These are phyloP conservation scores for Paraleonurus japonicus DNA, from an alignment of 257 asterid genomes.

Conservation along the genomic window DNA sequence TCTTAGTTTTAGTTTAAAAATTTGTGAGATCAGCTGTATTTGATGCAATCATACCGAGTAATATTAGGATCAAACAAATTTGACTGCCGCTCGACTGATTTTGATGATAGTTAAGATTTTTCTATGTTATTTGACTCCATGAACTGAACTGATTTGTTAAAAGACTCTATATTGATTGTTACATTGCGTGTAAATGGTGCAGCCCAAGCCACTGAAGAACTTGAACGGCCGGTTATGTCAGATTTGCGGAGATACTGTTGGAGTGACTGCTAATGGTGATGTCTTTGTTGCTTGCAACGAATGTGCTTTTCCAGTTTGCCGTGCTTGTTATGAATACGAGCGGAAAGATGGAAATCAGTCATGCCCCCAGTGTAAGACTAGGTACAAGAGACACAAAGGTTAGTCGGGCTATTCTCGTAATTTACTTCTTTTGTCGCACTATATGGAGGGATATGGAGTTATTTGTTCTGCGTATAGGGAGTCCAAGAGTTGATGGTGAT, in stretches of 20 bases:
- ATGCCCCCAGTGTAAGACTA: slow-evolving; percentile 90
- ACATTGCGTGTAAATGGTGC: slow-evolving; percentile 33
- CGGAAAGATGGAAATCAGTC: slow-evolving; percentile 87
- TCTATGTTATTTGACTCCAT: background rate
- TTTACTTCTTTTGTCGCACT: background rate
- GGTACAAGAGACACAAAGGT: slow-evolving; percentile 92
- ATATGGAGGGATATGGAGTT: slow-evolving; percentile 14
- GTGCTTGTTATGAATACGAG: slow-evolving; percentile 90
- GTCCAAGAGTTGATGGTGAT: slow-evolving; percentile 91
- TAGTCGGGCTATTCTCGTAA: slow-evolving; percentile 9
- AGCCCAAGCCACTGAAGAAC: slow-evolving; percentile 67
- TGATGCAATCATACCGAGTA: background rate
- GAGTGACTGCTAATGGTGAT: slow-evolving; percentile 61
- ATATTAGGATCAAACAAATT: background rate
- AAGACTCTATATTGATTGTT: slow-evolving; percentile 17
- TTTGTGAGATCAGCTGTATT: background rate
- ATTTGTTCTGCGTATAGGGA: slow-evolving; percentile 45
- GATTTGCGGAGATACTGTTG: slow-evolving; percentile 88
- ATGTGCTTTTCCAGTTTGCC: slow-evolving; percentile 93
- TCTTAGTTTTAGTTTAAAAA: background rate
- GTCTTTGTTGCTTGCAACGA: slow-evolving; percentile 90
- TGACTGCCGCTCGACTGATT: slow-evolving; percentile 12
- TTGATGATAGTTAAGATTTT: background rate
- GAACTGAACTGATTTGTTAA: background rate
- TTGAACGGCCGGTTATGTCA: slow-evolving; percentile 79